Percentiles rank a stretch among this genome's conserved stretches.
Conservation (phyloP, 345 rosid genomes). For the Salix dunnii region DNA sequence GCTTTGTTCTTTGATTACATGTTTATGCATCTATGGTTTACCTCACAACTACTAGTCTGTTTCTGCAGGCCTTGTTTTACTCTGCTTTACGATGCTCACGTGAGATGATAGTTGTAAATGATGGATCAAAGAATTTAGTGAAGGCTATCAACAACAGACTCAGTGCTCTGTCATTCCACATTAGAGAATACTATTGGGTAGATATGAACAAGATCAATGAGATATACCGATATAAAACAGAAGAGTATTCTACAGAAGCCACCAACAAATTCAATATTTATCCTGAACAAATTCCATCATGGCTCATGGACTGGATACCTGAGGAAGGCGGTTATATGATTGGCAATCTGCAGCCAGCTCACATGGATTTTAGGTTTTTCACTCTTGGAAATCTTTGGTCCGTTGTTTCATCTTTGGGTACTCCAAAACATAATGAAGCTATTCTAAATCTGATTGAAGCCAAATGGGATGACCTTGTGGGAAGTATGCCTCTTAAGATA, state of each 20-base stretch:
- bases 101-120: conserved; percentile 30
- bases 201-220: conserved; percentile 34
- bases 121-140: conserved; percentile 31
- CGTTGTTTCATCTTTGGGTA: conserved; percentile 31
- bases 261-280: conserved; percentile 34
- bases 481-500: conserved; percentile 58
- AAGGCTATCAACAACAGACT: conserved; percentile 34
- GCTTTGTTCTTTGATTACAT: not conserved
- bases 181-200: conserved; percentile 38
- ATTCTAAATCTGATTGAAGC: conserved; percentile 29
- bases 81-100: conserved; percentile 26
- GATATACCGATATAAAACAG: conserved; percentile 32
- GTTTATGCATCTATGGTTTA: not conserved
- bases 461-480: conserved; percentile 34
- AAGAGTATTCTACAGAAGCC: conserved; percentile 34
- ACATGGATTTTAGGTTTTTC: conserved; percentile 38
- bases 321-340: conserved; percentile 31
- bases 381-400: conserved; percentile 39
- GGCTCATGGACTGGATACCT: conserved; percentile 38
- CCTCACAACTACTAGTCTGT: not conserved
- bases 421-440: conserved; percentile 32
- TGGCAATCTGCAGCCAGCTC: conserved; percentile 36
- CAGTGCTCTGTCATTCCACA: conserved; percentile 34
- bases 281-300: conserved; percentile 32
- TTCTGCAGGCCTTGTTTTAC: conserved; percentile 29